Evolutionary conservation across 345 rosid genomes (phyloP).

Genomic region (Isatis tinctoria): DNA sequence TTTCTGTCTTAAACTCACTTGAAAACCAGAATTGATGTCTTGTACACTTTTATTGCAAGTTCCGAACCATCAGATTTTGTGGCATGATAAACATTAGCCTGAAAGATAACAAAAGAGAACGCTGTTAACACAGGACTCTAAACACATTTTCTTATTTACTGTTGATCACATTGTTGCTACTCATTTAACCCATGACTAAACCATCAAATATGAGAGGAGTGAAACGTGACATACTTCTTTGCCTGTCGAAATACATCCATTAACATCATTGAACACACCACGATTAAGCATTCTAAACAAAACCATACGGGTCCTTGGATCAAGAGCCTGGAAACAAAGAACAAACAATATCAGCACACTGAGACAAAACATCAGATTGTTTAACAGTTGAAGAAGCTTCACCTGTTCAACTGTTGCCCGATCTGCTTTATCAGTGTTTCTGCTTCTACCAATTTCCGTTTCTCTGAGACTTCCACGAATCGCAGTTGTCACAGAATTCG

Average conservation of each 20-base stretch:
- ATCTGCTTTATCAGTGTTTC: slow-evolving; percentile 77
- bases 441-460: slow-evolving; percentile 70
- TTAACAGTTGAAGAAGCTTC: neutral
- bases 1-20: slow-evolving; percentile 47
- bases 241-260: slow-evolving; percentile 96
- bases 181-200: neutral
- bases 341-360: slow-evolving; percentile 16
- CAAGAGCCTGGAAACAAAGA: slow-evolving; percentile 59
- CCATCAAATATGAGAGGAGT: neutral
- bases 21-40: slow-evolving; percentile 84
- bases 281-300: slow-evolving; percentile 92
- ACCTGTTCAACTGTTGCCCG: slow-evolving; percentile 99
- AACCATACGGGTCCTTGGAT: slow-evolving; percentile 91
- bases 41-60: slow-evolving; percentile 89
- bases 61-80: slow-evolving; percentile 83
- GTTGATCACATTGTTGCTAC: neutral
- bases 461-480: slow-evolving; percentile 83
- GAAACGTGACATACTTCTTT: slow-evolving; percentile 60
- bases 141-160: neutral
- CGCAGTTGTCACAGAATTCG: slow-evolving; percentile 87
- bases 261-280: slow-evolving; percentile 72
- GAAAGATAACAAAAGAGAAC: neutral
- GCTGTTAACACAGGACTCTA: neutral
- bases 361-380: neutral
- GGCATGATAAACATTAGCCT: slow-evolving; percentile 99